Evolutionary conservation across 2,329 filamentous ascomycete species (phyloP).

Genomic region (Colletotrichum lindemuthianum): DNA sequence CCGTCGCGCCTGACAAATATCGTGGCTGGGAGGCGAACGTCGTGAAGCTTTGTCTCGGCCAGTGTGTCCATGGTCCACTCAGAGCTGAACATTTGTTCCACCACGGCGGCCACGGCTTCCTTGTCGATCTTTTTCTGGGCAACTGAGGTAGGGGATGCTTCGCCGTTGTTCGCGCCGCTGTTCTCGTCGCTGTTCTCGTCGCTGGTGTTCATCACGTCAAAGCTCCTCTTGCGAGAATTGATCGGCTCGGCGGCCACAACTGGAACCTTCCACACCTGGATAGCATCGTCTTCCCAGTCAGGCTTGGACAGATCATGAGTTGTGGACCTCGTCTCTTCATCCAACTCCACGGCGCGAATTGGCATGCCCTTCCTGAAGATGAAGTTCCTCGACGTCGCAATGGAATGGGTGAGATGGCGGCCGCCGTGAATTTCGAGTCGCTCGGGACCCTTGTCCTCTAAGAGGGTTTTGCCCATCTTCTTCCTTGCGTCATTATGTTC

Average conservation of each 20-base stretch:
- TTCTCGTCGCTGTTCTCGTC: neutral
- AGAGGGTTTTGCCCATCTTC: constrained; percentile 48
- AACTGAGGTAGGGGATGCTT: no score
- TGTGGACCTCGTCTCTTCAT: constrained; percentile 51
- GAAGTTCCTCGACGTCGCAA: constrained; percentile 87
- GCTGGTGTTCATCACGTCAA: constrained; percentile 35
- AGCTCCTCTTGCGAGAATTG: constrained; percentile 47
- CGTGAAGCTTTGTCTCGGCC: constrained; percentile 70
- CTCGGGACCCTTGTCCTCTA: constrained; percentile 35
- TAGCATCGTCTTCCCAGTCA: constrained; percentile 78
- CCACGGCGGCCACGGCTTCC: constrained; percentile 38
- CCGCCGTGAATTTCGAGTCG: constrained; percentile 72
- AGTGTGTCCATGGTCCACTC: constrained; percentile 77
- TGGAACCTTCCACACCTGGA: constrained; percentile 87
- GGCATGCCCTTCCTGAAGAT: constrained; percentile 87
- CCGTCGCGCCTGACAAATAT: constrained; percentile 75
- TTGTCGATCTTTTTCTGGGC: constrained; percentile 40
- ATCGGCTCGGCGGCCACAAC: constrained; percentile 51
- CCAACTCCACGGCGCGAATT: constrained; percentile 76
- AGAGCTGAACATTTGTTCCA: constrained; percentile 46
- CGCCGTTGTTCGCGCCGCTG: no score
- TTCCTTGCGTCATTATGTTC: constrained; percentile 53
- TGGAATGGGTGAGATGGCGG: constrained; percentile 79
- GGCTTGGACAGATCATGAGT: constrained; percentile 63
- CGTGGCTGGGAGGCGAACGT: constrained; percentile 74